Evolutionary conservation across 2,329 filamentous ascomycete genomes (phyloP).

Genomic region (Mycogone perniciosa): DNA sequence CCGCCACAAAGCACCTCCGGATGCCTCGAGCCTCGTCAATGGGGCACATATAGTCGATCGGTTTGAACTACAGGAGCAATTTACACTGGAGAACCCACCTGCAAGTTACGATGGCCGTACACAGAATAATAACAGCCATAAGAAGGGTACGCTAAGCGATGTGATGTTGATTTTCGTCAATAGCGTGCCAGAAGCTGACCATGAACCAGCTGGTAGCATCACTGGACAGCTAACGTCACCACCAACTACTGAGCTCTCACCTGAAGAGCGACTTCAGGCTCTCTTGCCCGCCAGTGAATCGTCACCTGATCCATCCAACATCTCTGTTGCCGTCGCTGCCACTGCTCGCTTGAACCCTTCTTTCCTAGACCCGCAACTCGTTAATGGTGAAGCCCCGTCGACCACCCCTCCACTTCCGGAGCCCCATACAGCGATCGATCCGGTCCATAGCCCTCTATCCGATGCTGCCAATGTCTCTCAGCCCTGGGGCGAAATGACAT

Average conservation of each 20-base stretch:
- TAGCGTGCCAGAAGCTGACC: conserved; percentile 12
- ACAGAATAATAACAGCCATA: conserved; percentile 17
- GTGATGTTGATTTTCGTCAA: neutral
- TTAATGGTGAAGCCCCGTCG: conserved; percentile 25
- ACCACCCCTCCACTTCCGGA: conserved; percentile 24
- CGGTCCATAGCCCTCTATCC: conserved; percentile 14
- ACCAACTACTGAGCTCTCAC: conserved; percentile 32
- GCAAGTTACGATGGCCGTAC: conserved; percentile 38
- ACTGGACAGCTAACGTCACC: conserved; percentile 13
- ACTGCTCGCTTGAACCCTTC: conserved; percentile 49
- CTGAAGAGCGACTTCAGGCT: conserved; percentile 46
- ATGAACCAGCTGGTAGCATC: conserved; percentile 8
- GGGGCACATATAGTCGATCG: conserved; percentile 26
- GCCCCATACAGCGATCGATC: conserved; percentile 3
- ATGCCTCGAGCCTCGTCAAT: conserved; percentile 26
- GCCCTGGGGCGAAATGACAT: conserved; percentile 50
- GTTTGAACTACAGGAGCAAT: conserved; percentile 54
- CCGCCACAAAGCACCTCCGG: conserved; percentile 38
- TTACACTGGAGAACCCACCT: conserved; percentile 51
- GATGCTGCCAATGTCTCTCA: conserved; percentile 26
- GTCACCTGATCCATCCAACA: conserved; percentile 40
- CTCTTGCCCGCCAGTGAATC: conserved; percentile 33
- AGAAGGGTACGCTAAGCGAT: conserved; percentile 19
- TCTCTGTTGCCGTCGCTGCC: conserved; percentile 52
- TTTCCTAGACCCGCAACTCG: conserved; percentile 47